Conservation (phyloP, 345 rosid species). For the Raphanus sativus region DNA sequence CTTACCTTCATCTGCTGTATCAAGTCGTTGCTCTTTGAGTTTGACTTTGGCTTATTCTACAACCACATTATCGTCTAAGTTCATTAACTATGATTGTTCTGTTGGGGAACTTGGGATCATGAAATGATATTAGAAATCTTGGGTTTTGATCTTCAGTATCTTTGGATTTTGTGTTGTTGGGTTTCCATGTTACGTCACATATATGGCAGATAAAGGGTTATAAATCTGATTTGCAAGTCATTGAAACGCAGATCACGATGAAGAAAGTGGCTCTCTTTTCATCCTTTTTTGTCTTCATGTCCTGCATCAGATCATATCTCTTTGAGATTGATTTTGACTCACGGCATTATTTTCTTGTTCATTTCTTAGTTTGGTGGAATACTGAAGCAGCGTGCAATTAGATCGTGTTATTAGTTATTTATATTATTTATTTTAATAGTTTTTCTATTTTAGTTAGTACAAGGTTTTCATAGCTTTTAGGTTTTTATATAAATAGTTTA, state of each 20-base stretch:
- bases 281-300: neutral
- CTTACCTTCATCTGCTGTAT: neutral
- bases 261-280: neutral
- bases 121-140: neutral
- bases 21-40: neutral
- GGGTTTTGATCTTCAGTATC: neutral
- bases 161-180: neutral
- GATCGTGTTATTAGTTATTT: too few species aligned
- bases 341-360: neutral
- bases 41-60: neutral
- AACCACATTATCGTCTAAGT: neutral
- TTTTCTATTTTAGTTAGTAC: too few species aligned
- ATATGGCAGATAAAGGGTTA: neutral
- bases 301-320: neutral
- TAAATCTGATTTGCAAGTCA: neutral
- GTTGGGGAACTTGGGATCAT: too few species aligned
- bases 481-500: too few species aligned
- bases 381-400: too few species aligned
- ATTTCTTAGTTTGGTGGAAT: neutral
- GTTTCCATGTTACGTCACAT: too few species aligned
- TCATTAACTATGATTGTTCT: neutral
- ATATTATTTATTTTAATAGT: too few species aligned
- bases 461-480: too few species aligned
- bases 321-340: neutral
- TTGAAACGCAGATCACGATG: neutral